These are phyloP conservation scores for Fragilaria crotonensis DNA, from an alignment of 108 stramenopile genomes.

Conservation along the genomic window DNA sequence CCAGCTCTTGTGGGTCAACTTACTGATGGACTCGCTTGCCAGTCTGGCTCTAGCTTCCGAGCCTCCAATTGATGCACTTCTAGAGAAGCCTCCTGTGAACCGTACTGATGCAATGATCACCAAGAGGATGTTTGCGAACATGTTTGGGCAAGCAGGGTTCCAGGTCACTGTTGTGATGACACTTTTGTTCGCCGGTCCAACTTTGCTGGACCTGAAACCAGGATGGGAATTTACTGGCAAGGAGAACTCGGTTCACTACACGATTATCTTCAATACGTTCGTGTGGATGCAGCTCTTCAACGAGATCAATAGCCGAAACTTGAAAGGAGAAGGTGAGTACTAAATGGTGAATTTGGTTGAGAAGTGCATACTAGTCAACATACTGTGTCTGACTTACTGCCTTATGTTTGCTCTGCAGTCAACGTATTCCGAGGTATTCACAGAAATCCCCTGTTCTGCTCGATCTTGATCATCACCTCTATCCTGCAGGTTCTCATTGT, in stretches of 20 bases:
- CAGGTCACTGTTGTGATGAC: constrained; percentile 75
- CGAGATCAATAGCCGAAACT: constrained; percentile 87
- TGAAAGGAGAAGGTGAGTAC: constrained; percentile 72
- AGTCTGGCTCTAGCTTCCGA: constrained; percentile 95
- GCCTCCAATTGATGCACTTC: constrained; percentile 75
- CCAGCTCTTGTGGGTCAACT: constrained; percentile 96
- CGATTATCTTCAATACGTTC: constrained; percentile 95
- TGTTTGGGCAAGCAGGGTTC: constrained; percentile 81
- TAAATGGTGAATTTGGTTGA: background rate
- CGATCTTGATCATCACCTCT: constrained; percentile 72
- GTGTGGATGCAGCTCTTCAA: constrained; percentile 97
- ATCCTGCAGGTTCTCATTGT: constrained; percentile 87
- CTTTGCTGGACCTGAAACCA: constrained; percentile 39
- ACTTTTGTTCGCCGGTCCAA: constrained; percentile 58
- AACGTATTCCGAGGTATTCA: constrained; percentile 78
- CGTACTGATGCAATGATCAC: constrained; percentile 79
- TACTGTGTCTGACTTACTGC: too few species aligned
- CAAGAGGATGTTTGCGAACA: constrained; percentile 85
- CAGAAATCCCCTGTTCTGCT: constrained; percentile 75
- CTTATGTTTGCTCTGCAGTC: constrained; percentile 18
- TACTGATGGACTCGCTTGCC: constrained; percentile 97
- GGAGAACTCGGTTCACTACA: constrained; percentile 75
- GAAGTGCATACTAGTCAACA: too few species aligned
- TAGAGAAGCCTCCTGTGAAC: constrained; percentile 74
- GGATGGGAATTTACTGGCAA: constrained; percentile 46